A percentile compares a stretch with the other conserved stretches of the same genome.
Evolutionary conservation across 2,329 filamentous ascomycete species (phyloP).

Genomic region (Endocalyx cinctus): DNA sequence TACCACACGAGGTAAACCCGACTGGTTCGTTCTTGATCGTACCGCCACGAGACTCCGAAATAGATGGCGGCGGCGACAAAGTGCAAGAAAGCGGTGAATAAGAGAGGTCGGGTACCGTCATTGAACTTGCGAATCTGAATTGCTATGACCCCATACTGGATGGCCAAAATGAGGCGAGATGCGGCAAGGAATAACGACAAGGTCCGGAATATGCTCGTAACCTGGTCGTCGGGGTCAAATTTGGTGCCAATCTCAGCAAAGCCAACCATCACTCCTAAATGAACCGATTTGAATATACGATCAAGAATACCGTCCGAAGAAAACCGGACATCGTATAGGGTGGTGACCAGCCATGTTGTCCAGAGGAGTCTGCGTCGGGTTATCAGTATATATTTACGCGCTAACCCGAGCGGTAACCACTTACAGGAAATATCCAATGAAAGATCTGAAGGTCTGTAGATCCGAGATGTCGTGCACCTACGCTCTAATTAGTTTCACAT

Average conservation of each 20-base stretch:
- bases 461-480: constrained; percentile 25
- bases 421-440: constrained; percentile 49
- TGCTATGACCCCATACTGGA: constrained; percentile 48
- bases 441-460: constrained; percentile 28
- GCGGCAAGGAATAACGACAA: constrained; percentile 46
- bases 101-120: constrained; percentile 30
- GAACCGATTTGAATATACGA: constrained; percentile 51
- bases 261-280: constrained; percentile 61
- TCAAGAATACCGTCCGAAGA: constrained; percentile 61
- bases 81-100: constrained; percentile 32
- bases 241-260: constrained; percentile 56
- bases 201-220: constrained; percentile 32
- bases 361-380: constrained; percentile 47
- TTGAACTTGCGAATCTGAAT: constrained; percentile 38
- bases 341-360: constrained; percentile 64
- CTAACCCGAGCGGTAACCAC: no score
- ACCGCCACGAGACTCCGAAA: constrained; percentile 37
- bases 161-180: constrained; percentile 47
- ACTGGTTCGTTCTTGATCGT: constrained; percentile 27
- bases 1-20: constrained; percentile 45
- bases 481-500: no score
- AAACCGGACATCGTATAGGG: constrained; percentile 63
- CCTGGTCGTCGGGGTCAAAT: constrained; percentile 35
- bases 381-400: no score
- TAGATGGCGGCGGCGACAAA: constrained; percentile 33